Evolutionary conservation across 257 asterid species (phyloP), one percentile per base, ranked within the genome.

Genomic region (Solanum phureja): DNA sequence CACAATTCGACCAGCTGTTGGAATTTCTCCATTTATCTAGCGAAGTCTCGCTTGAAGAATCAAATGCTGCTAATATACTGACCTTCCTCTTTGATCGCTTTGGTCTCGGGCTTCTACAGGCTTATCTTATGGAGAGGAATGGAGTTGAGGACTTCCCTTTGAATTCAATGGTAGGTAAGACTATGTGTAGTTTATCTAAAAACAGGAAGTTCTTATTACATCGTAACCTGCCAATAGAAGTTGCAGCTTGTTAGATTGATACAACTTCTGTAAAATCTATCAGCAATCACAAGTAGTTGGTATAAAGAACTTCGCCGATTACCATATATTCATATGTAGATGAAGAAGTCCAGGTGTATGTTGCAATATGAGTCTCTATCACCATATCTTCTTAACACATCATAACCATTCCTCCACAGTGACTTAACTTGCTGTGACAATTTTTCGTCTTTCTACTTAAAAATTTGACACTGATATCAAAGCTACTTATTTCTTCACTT

Each of bases 101-200:
- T 88, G 92, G 94, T 86, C 93, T 96, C 42, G 93, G 93, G 87
- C 94, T 95, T 76, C 92, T 96, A 81, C 95, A 92, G 87, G 91
- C 98, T 44, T 96, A 92, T 86, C 90, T 95, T 87, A 87, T 90
- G 4, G 98, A 94, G 89, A 87, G 84, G 79, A 90, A 83, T 69
- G 94, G 90, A 87, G 89, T 90, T 38, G 96, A 93, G 42, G 95
- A 93, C 88, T 87, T 90, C 91, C 96, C 98, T 83, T 88, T 94
- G 91, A 95, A 94, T 94, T 92, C 97, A 94, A 95, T 94, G 99
- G 99, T 96, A 93, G 97, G 98, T 94, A 93, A 93, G 95, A 89
- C 89, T 77, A 56, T 87, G 88, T 90, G 75, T 88, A 87, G 91
- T 91, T 88, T 89, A 14, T 79, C 27, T 88, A 42, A 14, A 40